Evolutionary conservation across 257 asterid genomes (phyloP).

Genomic region (Solanum clarkiae): DNA sequence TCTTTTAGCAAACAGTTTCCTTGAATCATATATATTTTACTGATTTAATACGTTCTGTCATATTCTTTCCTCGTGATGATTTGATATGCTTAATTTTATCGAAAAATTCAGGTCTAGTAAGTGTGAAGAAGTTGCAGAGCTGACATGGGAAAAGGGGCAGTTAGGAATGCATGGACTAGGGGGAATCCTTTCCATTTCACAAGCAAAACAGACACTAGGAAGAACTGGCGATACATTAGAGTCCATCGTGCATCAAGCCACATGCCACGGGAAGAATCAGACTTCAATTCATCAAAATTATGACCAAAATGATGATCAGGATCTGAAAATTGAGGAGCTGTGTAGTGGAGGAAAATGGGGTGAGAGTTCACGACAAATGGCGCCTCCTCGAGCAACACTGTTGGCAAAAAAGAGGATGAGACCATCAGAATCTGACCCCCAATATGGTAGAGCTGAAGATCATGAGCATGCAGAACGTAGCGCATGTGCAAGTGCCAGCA

Average conservation of each 20-base stretch:
- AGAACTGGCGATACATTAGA: constrained; percentile 35
- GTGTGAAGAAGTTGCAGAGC: constrained; percentile 27
- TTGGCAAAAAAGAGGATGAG: constrained; percentile 21
- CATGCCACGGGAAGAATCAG: background rate
- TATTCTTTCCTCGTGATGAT: background rate
- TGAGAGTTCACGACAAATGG: background rate
- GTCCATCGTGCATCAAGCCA: constrained; percentile 47
- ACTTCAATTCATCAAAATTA: background rate
- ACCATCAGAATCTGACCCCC: constrained; percentile 11
- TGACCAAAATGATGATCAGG: background rate
- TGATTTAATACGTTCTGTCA: background rate
- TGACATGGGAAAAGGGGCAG: constrained; percentile 57
- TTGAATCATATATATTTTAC: background rate
- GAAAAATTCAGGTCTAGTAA: constrained; percentile 26
- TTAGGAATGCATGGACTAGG: constrained; percentile 22
- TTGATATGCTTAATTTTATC: background rate
- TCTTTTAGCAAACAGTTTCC: background rate
- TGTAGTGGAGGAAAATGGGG: constrained; percentile 1
- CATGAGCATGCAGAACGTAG: constrained; percentile 7
- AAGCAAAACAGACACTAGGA: constrained; percentile 12
- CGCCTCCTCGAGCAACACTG: background rate
- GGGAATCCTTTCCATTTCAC: background rate
- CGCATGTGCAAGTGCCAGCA: constrained; percentile 38
- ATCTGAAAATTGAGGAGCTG: background rate
- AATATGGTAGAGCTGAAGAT: constrained; percentile 4